These are phyloP conservation scores for Orbilia brochopaga DNA, from an alignment of 2,329 filamentous ascomycete genomes.

Conservation along the genomic window DNA sequence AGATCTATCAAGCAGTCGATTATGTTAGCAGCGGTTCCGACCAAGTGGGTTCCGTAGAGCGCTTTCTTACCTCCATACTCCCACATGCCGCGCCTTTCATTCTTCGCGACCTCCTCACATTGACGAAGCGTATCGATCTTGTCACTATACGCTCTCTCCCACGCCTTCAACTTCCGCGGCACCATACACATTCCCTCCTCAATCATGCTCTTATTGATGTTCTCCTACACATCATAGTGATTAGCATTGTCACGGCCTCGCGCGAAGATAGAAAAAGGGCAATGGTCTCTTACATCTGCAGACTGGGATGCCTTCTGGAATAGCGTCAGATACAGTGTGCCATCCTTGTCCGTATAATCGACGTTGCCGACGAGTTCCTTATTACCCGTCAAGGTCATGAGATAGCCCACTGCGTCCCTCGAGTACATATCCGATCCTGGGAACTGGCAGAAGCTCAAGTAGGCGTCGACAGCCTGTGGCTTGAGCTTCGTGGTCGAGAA, in stretches of 20 bases:
- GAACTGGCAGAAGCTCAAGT: constrained; percentile 86
- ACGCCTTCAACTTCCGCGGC: constrained; percentile 85
- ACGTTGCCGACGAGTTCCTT: constrained; percentile 87
- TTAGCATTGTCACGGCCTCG: not conserved
- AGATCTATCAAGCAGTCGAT: constrained; percentile 17
- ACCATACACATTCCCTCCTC: constrained; percentile 87
- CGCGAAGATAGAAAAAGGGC: not conserved
- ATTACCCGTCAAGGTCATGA: constrained; percentile 72
- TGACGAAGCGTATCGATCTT: constrained; percentile 72
- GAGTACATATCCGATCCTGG: constrained; percentile 83
- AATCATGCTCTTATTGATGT: constrained; percentile 87
- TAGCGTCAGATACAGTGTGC: constrained; percentile 82
- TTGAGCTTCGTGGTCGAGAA: constrained; percentile 83
- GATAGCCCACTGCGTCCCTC: constrained; percentile 75
- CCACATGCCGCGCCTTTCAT: constrained; percentile 85
- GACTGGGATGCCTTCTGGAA: constrained; percentile 65
- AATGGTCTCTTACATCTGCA: constrained; percentile 23
- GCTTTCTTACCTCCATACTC: constrained; percentile 77
- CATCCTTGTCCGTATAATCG: constrained; percentile 79
- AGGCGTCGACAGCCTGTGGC: constrained; percentile 83
- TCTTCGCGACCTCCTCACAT: constrained; percentile 77
- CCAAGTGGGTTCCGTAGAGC: not conserved
- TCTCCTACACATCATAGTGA: constrained; percentile 67
- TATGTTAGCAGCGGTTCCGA: constrained; percentile 5
- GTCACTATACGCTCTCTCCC: constrained; percentile 70